Conservation (phyloP, 2,329 filamentous ascomycete genomes). For the Chalaropsis ovoidea region DNA sequence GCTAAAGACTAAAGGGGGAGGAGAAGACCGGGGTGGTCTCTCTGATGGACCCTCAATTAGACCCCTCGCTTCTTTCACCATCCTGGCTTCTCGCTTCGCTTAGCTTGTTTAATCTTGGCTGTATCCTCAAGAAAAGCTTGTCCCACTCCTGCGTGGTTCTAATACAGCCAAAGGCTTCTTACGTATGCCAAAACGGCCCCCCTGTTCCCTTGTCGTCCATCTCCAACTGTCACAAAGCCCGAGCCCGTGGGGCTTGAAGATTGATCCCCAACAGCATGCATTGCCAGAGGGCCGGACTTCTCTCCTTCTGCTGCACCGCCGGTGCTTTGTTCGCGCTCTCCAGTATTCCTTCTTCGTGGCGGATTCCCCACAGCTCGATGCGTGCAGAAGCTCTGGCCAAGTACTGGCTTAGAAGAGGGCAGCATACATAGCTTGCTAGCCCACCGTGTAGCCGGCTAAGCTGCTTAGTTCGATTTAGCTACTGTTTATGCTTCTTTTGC, state of each 20-base stretch:
- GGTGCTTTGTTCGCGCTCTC: not conserved
- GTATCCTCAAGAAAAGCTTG: not conserved
- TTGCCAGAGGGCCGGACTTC: not conserved
- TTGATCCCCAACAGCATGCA: no score
- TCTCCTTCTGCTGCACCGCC: not conserved
- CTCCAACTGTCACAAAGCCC: not conserved
- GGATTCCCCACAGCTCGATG: not conserved
- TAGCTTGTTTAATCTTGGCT: constrained; percentile 11
- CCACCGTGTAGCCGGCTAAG: not conserved
- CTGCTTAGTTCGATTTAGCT: not conserved
- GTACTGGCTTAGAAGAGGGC: not conserved
- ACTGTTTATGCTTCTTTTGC: not conserved
- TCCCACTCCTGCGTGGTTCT: not conserved
- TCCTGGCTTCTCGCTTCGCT: constrained; percentile 2
- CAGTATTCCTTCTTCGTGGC: not conserved
- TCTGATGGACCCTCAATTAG: not conserved
- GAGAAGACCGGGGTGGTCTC: not conserved
- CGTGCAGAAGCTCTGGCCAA: constrained; percentile 5
- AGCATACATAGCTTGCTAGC: not conserved
- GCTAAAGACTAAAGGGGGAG: not conserved
- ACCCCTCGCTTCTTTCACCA: not conserved
- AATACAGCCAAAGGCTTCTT: not conserved
- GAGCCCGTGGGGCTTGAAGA: not conserved
- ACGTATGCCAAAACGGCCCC: not conserved
- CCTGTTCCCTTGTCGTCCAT: not conserved